Conservation (phyloP, 2,329 filamentous ascomycete species). For the Aspergillus proliferans region DNA sequence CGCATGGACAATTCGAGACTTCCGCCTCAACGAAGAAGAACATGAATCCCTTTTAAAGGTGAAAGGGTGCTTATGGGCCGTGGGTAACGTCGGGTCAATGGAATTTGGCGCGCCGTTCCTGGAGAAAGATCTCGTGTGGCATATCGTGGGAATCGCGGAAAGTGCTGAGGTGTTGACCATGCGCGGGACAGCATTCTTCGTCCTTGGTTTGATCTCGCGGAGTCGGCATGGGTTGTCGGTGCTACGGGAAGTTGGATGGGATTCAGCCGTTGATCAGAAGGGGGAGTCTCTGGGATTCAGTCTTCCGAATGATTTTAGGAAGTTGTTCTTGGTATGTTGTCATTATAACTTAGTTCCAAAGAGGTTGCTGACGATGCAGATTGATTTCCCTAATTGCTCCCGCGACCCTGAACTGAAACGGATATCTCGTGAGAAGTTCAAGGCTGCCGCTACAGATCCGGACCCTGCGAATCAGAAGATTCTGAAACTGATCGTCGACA, state of each 20-base stretch:
- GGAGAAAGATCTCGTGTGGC: constrained; percentile 78
- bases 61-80: constrained; percentile 94
- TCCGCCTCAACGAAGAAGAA: constrained; percentile 79
- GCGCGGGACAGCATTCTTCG: constrained; percentile 93
- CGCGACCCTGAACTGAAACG: constrained; percentile 40
- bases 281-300: constrained; percentile 83
- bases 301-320: constrained; percentile 70
- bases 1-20: constrained; percentile 77
- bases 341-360: background rate
- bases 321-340: constrained; percentile 65
- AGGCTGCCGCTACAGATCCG: constrained; percentile 54
- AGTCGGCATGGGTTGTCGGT: constrained; percentile 91
- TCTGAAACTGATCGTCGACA: constrained; percentile 74
- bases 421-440: constrained; percentile 40
- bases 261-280: constrained; percentile 75
- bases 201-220: constrained; percentile 83
- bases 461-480: constrained; percentile 67
- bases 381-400: constrained; percentile 33
- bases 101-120: constrained; percentile 92
- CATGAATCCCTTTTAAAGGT: constrained; percentile 82
- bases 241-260: constrained; percentile 83
- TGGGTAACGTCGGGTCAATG: constrained; percentile 97
- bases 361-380: constrained; percentile 10
- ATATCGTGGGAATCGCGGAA: constrained; percentile 84
- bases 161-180: constrained; percentile 83